Evolutionary conservation across 164 flowering plant genomes (phyloP).

Genomic region (Houttuynia cordata): DNA sequence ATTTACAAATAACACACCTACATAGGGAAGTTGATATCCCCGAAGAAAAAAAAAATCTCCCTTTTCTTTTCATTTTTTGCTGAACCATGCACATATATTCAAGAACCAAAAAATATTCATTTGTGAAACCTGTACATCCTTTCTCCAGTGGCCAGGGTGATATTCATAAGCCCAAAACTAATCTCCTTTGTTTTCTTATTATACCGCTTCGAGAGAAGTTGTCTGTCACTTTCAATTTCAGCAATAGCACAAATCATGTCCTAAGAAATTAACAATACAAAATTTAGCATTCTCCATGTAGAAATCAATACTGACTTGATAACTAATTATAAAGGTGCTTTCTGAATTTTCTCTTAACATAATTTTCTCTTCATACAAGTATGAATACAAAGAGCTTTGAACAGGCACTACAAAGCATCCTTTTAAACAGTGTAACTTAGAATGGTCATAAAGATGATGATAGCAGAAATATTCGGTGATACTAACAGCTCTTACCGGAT

Average conservation of each 20-base stretch:
- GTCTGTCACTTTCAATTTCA: constrained; percentile 80
- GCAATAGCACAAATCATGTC: constrained; percentile 83
- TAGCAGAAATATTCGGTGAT: neutral
- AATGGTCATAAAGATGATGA: neutral
- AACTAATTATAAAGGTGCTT: neutral
- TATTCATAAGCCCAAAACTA: constrained; percentile 69
- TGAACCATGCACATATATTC: neutral
- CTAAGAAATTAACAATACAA: constrained; percentile 22
- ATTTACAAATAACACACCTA: neutral
- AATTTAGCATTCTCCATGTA: neutral
- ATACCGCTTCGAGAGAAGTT: constrained; percentile 44
- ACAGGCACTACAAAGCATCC: neutral
- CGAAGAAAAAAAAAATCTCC: neutral
- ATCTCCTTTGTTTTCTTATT: constrained; percentile 49
- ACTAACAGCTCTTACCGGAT: constrained; percentile 34
- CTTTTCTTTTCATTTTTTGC: neutral
- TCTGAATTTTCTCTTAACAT: too few relatives aligned
- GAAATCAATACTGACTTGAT: too few relatives aligned
- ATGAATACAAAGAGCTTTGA: neutral
- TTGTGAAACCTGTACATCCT: constrained; percentile 47
- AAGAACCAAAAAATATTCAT: neutral
- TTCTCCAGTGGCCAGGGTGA: constrained; percentile 52
- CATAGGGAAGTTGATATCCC: neutral
- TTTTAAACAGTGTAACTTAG: neutral
- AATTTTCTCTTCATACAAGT: too few relatives aligned